Percentiles rank a stretch among this genome's conserved stretches.
phyloP scores from a whole-genome alignment of 176 grass and related monocot species.

The Chloris gayana region DNA sequence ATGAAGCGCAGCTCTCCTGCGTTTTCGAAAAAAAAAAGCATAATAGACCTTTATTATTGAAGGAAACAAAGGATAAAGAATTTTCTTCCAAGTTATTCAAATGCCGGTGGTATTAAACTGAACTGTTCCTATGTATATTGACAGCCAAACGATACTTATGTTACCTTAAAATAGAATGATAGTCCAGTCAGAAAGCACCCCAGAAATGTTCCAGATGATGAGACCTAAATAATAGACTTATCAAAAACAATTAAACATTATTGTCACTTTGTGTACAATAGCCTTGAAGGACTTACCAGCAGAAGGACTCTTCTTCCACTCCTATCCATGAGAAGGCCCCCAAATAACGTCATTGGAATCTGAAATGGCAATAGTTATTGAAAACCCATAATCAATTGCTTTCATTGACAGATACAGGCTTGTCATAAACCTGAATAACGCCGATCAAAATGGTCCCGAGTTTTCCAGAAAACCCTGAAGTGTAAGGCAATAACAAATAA shows the following conservation, averaged over 20 bases:
- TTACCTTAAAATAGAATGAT: slow-evolving; percentile 23
- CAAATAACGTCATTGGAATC: slow-evolving; percentile 68
- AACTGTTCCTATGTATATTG: slow-evolving; percentile 2
- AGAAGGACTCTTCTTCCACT: slow-evolving; percentile 74
- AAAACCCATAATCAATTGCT: slow-evolving; percentile 9
- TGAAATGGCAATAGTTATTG: slow-evolving; percentile 35
- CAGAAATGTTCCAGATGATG: slow-evolving; percentile 67
- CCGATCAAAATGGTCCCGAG: slow-evolving; percentile 64
- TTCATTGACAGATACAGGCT: slow-evolving; percentile 16
- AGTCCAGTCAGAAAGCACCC: slow-evolving; percentile 64
- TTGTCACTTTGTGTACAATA: background rate
- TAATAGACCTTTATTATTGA: too few species aligned
- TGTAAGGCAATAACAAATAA: slow-evolving; percentile 25
- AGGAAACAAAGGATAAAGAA: background rate
- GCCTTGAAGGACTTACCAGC: slow-evolving; percentile 50
- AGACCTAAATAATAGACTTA: slow-evolving; percentile 50
- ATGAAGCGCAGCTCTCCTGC: too few species aligned
- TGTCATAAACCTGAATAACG: slow-evolving; percentile 52
- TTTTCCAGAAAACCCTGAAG: slow-evolving; percentile 67
- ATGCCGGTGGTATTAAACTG: background rate
- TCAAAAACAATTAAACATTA: background rate
- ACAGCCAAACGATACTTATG: background rate
- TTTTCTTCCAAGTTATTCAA: background rate
- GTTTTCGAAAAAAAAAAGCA: too few species aligned
- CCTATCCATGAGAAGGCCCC: slow-evolving; percentile 78